phyloP scores from a whole-genome alignment of 176 grass and related monocot genomes.

The Poa annua region DNA sequence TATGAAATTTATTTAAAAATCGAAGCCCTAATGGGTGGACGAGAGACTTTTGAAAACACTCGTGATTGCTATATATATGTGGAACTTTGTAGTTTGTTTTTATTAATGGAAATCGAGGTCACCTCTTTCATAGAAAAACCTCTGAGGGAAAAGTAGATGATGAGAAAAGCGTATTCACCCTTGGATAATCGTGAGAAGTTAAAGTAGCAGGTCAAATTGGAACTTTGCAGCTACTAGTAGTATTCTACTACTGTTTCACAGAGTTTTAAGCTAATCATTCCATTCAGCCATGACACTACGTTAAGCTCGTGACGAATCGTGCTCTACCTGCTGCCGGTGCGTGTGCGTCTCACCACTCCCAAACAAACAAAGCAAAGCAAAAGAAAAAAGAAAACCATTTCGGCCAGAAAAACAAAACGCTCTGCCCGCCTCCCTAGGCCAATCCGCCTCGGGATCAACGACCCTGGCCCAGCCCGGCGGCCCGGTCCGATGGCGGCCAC shows the following conservation, averaged over 20 bases:
- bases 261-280: not conserved
- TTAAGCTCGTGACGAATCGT: not conserved
- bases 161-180: not conserved
- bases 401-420: not conserved
- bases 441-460: conserved; percentile 77
- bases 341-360: not conserved
- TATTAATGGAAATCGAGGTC: no score
- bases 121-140: not conserved
- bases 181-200: not conserved
- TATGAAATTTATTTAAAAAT: no score
- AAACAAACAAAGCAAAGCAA: not conserved
- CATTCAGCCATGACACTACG: not conserved
- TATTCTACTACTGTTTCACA: not conserved
- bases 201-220: not conserved
- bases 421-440: conserved; percentile 31
- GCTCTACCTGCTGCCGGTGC: not conserved
- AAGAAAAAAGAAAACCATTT: not conserved
- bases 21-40: no score
- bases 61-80: no score
- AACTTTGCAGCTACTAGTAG: not conserved
- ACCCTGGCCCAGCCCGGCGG: not conserved
- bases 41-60: no score
- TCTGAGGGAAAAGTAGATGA: not conserved
- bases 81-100: no score
- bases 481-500: not conserved